Evolutionary conservation across 2,329 filamentous ascomycete species (phyloP).

Genomic region (Capronia epimyces): DNA sequence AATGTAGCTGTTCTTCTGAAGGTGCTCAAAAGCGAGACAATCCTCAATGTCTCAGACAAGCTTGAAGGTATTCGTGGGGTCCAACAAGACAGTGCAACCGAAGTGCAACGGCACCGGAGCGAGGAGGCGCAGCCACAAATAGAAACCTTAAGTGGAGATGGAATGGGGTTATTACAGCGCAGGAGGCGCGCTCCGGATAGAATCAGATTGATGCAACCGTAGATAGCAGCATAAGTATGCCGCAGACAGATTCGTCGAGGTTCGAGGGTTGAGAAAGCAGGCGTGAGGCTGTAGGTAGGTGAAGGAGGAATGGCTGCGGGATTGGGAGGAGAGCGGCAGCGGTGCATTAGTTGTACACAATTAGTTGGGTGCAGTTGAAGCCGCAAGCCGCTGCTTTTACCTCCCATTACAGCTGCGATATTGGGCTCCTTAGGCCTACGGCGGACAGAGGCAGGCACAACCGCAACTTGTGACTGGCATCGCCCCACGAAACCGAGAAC

Average conservation of each 20-base stretch:
- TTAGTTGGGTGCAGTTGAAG: no score
- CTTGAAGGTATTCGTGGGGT: slow-evolving; percentile 20
- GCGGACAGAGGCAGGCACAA: slow-evolving; percentile 1
- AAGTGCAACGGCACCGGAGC: slow-evolving; percentile 9
- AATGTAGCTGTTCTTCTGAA: not conserved
- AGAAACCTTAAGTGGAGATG: slow-evolving; percentile 12
- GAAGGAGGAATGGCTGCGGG: not conserved
- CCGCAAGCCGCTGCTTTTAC: not conserved
- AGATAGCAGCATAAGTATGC: not conserved
- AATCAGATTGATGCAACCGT: slow-evolving; percentile 4
- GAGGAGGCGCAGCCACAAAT: slow-evolving; percentile 23
- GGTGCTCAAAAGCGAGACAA: slow-evolving; percentile 1
- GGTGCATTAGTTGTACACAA: not conserved
- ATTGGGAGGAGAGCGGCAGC: not conserved
- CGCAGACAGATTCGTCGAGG: not conserved
- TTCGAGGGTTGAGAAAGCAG: not conserved
- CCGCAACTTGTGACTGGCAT: slow-evolving; percentile 5
- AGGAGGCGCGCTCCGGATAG: slow-evolving; percentile 3
- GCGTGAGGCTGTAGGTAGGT: not conserved
- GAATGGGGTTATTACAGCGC: slow-evolving; percentile 4
- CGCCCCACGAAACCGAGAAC: slow-evolving; percentile 12
- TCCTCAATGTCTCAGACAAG: slow-evolving; percentile 21
- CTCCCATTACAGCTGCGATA: no score
- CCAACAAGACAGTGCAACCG: slow-evolving; percentile 13
- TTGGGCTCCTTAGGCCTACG: no score